These are phyloP conservation scores for Plasmopara viticola DNA, from an alignment of 352 stramenopile species.

Conservation along the genomic window DNA sequence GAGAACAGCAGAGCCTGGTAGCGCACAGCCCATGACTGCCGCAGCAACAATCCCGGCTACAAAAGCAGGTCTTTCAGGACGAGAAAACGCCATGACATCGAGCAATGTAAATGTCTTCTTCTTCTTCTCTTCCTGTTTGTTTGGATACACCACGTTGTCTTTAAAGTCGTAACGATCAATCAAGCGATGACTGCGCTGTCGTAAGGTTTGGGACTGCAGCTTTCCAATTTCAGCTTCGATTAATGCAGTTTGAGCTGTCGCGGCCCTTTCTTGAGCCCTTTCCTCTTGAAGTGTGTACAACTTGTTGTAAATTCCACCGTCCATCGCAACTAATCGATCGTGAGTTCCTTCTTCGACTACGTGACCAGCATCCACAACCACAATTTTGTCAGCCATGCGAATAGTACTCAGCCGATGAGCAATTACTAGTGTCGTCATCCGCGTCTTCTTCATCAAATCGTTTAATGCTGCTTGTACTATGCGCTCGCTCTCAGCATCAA, in stretches of 20 bases:
- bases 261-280: not conserved
- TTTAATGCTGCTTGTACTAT: not conserved
- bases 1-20: slow-evolving; percentile 1
- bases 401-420: slow-evolving; percentile 1
- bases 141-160: not conserved
- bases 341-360: not conserved
- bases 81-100: slow-evolving; percentile 1
- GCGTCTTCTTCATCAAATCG: slow-evolving; percentile 1
- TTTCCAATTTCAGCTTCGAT: not conserved
- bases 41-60: not conserved
- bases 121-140: not conserved
- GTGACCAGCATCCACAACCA: slow-evolving; percentile 1
- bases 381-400: not conserved
- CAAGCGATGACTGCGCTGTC: not conserved
- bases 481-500: not conserved
- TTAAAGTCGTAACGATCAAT: not conserved
- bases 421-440: slow-evolving; percentile 1
- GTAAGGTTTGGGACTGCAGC: not conserved
- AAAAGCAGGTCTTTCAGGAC: slow-evolving; percentile 1
- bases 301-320: not conserved
- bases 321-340: not conserved
- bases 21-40: not conserved
- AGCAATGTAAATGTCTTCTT: not conserved
- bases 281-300: slow-evolving; percentile 1
- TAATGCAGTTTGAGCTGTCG: not conserved